Conservation (phyloP, 2,329 filamentous ascomycete genomes). For the Ilyonectria destructans region DNA sequence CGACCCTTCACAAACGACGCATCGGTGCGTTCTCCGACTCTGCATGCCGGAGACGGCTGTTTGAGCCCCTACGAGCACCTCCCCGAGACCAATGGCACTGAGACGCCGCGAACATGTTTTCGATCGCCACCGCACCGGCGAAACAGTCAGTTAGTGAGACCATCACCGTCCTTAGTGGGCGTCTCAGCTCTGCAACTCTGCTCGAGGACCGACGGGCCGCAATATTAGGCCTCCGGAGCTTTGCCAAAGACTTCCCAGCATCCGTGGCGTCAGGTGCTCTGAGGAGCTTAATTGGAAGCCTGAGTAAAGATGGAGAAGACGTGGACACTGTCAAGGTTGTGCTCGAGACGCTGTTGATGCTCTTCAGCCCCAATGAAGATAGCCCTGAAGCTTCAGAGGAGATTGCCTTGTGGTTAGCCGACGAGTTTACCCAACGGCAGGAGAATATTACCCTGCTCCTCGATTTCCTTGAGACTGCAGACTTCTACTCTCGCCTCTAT, state of each 20-base stretch:
- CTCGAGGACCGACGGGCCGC: constrained; percentile 95
- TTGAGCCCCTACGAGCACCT: constrained; percentile 32
- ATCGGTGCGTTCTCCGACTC: neutral
- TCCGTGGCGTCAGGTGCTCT: constrained; percentile 96
- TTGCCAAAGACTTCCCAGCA: constrained; percentile 96
- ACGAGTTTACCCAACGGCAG: constrained; percentile 98
- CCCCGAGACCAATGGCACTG: constrained; percentile 51
- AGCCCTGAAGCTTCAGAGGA: constrained; percentile 96
- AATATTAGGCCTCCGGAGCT: constrained; percentile 93
- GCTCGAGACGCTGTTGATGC: constrained; percentile 93
- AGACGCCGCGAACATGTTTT: constrained; percentile 68
- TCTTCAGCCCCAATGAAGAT: constrained; percentile 81
- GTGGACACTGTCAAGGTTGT: constrained; percentile 97
- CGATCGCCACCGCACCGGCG: constrained; percentile 82
- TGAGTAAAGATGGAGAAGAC: constrained; percentile 92
- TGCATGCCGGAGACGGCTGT: constrained; percentile 33
- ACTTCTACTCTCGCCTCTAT: constrained; percentile 94
- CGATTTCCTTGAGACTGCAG: constrained; percentile 87
- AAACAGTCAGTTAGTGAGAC: constrained; percentile 97
- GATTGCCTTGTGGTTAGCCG: constrained; percentile 94
- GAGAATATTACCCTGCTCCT: constrained; percentile 95
- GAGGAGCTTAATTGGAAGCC: constrained; percentile 86
- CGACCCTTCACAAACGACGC: constrained; percentile 5
- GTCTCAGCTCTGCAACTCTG: constrained; percentile 89
- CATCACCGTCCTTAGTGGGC: constrained; percentile 90